A percentile compares a stretch with the other conserved stretches of the same genome.
Evolutionary conservation across 495 filamentous ascomycete genomes (phyloP).

Genomic region (Trichoderma orchidacearum): DNA sequence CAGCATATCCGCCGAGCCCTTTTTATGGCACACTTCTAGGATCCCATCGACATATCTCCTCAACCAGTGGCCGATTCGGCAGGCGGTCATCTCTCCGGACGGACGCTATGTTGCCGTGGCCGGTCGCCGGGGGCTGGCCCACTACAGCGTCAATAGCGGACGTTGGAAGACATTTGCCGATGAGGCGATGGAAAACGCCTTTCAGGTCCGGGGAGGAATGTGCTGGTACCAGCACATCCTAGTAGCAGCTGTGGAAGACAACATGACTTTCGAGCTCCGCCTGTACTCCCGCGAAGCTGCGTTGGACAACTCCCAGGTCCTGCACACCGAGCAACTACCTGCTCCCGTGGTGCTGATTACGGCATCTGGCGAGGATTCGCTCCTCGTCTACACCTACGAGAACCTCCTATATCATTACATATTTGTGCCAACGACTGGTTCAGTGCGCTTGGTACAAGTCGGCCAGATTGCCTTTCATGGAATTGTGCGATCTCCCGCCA

Average conservation of each 20-base stretch:
- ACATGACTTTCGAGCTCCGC: conserved; percentile 73
- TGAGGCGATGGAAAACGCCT: conserved; percentile 68
- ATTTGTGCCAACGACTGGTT: conserved; percentile 52
- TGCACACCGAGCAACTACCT: conserved; percentile 64
- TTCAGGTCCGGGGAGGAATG: conserved; percentile 89
- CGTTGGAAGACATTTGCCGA: conserved; percentile 93
- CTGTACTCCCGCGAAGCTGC: conserved; percentile 79
- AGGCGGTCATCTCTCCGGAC: conserved; percentile 74
- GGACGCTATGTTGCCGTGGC: conserved; percentile 92
- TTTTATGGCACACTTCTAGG: conserved; percentile 82
- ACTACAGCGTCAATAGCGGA: conserved; percentile 89
- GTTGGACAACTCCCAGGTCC: conserved; percentile 55
- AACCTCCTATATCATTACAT: conserved; percentile 94
- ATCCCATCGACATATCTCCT: conserved; percentile 75
- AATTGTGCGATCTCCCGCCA: conserved; percentile 82
- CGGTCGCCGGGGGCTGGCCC: conserved; percentile 80
- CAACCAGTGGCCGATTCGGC: conserved; percentile 85
- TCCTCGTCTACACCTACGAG: conserved; percentile 92
- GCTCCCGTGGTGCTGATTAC: conserved; percentile 78
- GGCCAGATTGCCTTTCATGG: conserved; percentile 96
- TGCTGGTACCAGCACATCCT: conserved; percentile 97
- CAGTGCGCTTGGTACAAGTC: conserved; percentile 72
- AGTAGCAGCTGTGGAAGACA: conserved; percentile 82
- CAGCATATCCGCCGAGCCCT: conserved; percentile 82
- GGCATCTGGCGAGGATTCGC: conserved; percentile 80